These are phyloP conservation scores for Nemophila menziesii DNA, from an alignment of 257 asterid species.

Conservation along the genomic window DNA sequence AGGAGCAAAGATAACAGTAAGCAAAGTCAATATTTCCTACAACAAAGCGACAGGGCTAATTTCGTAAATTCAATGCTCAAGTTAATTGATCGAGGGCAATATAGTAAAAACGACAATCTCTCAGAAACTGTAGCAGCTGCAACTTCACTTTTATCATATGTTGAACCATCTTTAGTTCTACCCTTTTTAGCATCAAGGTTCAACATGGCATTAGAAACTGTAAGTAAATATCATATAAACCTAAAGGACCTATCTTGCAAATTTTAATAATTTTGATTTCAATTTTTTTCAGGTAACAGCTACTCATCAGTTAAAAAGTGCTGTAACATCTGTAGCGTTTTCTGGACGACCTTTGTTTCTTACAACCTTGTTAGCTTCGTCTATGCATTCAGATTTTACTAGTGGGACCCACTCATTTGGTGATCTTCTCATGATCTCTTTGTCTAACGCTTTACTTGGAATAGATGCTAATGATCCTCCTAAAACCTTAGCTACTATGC, in stretches of 20 bases:
- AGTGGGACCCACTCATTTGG: constrained; percentile 45
- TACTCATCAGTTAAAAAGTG: constrained; percentile 97
- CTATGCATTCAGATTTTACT: constrained; percentile 31
- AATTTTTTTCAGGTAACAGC: constrained; percentile 74
- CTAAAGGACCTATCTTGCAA: constrained; percentile 1
- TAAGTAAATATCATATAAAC: constrained; percentile 27
- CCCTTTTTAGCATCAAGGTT: constrained; percentile 90
- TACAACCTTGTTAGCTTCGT: constrained; percentile 33
- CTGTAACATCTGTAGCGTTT: constrained; percentile 83
- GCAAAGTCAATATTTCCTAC: constrained; percentile 39
- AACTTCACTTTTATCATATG: constrained; percentile 83
- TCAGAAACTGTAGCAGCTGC: constrained; percentile 91
- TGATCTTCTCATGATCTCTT: constrained; percentile 76
- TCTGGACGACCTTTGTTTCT: constrained; percentile 77
- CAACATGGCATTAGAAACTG: constrained; percentile 98
- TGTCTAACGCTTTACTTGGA: constrained; percentile 90
- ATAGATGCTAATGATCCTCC: constrained; percentile 99
- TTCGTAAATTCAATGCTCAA: constrained; percentile 66
- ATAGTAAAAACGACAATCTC: constrained; percentile 86
- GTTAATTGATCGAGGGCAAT: constrained; percentile 96
- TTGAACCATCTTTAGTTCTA: constrained; percentile 90
- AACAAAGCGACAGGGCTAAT: constrained; percentile 64
- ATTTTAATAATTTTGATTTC: constrained; percentile 2
- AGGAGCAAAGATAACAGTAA: constrained; percentile 56
- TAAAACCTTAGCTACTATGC: constrained; percentile 95